A percentile compares a stretch with the other conserved stretches of the same genome.
These are phyloP conservation scores for Clavispora santaluciae DNA, from an alignment of 805 yeast species.

Conservation along the genomic window DNA sequence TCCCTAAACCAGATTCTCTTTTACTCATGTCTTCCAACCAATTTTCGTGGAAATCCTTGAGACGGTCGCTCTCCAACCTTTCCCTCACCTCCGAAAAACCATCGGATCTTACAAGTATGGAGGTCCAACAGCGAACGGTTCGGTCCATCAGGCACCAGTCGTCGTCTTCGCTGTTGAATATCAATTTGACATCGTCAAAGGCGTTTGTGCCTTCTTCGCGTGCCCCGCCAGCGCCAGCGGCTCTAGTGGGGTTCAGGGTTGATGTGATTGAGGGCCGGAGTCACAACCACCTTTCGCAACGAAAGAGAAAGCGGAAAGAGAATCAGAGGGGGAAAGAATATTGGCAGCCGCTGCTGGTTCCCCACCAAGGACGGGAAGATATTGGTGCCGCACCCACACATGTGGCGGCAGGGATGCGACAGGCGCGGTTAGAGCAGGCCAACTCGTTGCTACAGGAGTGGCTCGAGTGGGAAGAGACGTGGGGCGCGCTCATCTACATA, in stretches of 20 bases:
- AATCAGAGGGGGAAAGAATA: no score
- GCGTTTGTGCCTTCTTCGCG: background rate
- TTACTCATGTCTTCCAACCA: background rate
- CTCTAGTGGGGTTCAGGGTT: background rate
- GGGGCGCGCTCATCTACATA: slow-evolving; percentile 1
- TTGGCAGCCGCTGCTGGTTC: no score
- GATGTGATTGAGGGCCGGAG: background rate
- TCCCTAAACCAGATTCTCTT: no score
- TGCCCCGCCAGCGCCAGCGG: background rate
- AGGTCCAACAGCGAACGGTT: background rate
- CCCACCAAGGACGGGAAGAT: no score
- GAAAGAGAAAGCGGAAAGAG: no score
- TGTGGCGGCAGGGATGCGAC: no score
- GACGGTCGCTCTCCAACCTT: background rate
- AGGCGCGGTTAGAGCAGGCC: background rate
- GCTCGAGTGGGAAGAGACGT: background rate
- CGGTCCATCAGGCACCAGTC: background rate
- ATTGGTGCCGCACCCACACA: no score
- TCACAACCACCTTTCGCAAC: no score
- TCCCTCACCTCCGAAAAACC: background rate
- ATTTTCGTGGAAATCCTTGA: background rate
- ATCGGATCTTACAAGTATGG: slow-evolving; percentile 1
- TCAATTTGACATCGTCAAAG: background rate
- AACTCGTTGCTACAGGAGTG: background rate
- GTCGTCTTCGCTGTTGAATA: slow-evolving; percentile 1